Percentiles rank a stretch among this genome's conserved stretches.
These are phyloP conservation scores for Penicillium sp. DNA, from an alignment of 2,329 filamentous ascomycete genomes.

Conservation along the genomic window DNA sequence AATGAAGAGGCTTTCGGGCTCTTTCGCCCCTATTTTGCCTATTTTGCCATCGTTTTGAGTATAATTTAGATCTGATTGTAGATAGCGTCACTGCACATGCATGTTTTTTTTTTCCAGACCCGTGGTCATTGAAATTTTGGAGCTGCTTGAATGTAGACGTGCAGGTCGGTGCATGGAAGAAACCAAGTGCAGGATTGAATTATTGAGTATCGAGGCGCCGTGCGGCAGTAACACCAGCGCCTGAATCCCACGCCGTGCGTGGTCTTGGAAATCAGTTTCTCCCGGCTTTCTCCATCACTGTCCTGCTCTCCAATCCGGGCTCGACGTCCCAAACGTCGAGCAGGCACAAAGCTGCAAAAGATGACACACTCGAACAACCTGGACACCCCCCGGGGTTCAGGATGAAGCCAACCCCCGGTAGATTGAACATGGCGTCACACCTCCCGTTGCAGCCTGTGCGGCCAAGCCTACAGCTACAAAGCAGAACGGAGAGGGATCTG, in stretches of 20 bases:
- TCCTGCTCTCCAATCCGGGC: neutral
- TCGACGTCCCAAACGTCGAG: neutral
- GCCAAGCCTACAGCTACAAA: neutral
- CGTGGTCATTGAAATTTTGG: neutral
- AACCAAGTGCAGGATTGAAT: neutral
- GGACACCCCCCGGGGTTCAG: neutral
- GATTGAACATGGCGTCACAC: conserved; percentile 4
- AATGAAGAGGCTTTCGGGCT: neutral
- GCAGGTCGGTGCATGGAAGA: neutral
- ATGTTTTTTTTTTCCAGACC: neutral
- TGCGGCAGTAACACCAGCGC: neutral
- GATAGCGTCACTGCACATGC: conserved; percentile 6
- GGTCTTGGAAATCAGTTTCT: neutral
- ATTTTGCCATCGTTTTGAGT: neutral
- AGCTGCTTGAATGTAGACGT: conserved; percentile 1
- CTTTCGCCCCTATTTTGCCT: neutral
- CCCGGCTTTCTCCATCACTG: neutral
- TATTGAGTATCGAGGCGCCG: neutral
- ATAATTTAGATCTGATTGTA: conserved; percentile 14
- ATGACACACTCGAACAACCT: neutral
- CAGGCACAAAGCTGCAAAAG: neutral
- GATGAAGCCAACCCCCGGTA: neutral
- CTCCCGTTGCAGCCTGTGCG: neutral
- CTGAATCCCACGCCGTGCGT: neutral
- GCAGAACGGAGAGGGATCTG: conserved; percentile 1